These are phyloP conservation scores for Paspalum notatum DNA, from an alignment of 176 grass and related monocot species.

Conservation along the genomic window DNA sequence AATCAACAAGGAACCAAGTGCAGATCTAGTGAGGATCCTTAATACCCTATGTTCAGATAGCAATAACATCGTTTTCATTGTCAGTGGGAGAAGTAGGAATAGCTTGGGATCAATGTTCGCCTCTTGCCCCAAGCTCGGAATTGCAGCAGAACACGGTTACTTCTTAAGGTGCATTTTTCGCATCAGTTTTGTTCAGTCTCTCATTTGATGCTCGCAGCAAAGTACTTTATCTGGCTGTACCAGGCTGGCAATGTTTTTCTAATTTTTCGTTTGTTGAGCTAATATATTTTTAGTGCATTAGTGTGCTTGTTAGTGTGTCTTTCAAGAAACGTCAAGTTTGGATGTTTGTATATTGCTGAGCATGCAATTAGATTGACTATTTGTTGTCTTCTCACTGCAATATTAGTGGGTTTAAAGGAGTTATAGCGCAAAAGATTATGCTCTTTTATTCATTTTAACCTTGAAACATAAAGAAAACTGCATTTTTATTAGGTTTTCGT, in stretches of 20 bases:
- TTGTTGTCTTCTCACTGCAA: neutral
- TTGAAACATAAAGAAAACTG: slow-evolving; percentile 10
- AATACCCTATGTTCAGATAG: slow-evolving; percentile 66
- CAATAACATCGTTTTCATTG: slow-evolving; percentile 69
- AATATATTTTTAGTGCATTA: neutral
- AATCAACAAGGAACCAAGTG: slow-evolving; percentile 63
- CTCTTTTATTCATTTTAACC: neutral
- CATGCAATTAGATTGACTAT: neutral
- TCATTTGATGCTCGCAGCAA: slow-evolving; percentile 2
- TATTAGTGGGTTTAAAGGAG: neutral
- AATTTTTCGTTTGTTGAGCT: neutral
- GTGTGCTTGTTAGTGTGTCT: slow-evolving; percentile 22
- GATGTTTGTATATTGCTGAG: neutral
- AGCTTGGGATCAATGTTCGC: slow-evolving; percentile 58
- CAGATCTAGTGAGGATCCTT: slow-evolving; percentile 63
- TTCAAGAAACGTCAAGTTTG: neutral
- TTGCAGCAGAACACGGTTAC: slow-evolving; percentile 85
- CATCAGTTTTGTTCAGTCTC: neutral
- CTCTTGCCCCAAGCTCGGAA: slow-evolving; percentile 69
- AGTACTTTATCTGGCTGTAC: slow-evolving; percentile 2
- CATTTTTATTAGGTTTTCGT: neutral
- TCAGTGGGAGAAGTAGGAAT: slow-evolving; percentile 69
- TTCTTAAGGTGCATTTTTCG: slow-evolving; percentile 65
- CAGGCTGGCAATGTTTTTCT: neutral
- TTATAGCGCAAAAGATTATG: neutral